Evolutionary conservation across 1,284 basidiomycete species (phyloP).

Genomic region (Meripilus lineatus): DNA sequence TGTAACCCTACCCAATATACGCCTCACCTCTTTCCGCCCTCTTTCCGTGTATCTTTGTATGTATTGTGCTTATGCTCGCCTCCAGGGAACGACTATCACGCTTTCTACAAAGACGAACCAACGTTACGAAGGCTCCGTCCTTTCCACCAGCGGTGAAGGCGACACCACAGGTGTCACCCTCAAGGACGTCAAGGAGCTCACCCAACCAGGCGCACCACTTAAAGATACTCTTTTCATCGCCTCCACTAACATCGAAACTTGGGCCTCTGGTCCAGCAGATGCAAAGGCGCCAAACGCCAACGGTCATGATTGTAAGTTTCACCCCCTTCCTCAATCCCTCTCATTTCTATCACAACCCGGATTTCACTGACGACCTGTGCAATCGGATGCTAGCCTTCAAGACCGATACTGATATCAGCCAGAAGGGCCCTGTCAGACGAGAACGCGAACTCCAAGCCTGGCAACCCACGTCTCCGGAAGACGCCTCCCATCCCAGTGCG

Average conservation of each 20-base stretch:
- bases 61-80: not conserved
- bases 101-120: constrained; percentile 61
- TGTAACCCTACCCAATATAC: too few relatives aligned
- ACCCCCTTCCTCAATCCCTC: constrained; percentile 1
- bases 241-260: constrained; percentile 64
- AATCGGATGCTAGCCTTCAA: constrained; percentile 84
- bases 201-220: constrained; percentile 55
- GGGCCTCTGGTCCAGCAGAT: constrained; percentile 71
- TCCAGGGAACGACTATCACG: constrained; percentile 68
- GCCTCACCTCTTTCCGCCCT: too few relatives aligned
- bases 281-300: constrained; percentile 49
- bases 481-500: constrained; percentile 22
- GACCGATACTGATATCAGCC: constrained; percentile 85
- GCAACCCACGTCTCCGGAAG: constrained; percentile 34
- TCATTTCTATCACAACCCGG: constrained; percentile 1
- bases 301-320: constrained; percentile 56
- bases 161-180: constrained; percentile 69
- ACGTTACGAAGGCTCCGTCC: constrained; percentile 68
- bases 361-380: too few relatives aligned
- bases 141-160: constrained; percentile 55
- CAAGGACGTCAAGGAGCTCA: constrained; percentile 68
- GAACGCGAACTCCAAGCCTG: constrained; percentile 87
- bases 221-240: constrained; percentile 67
- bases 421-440: constrained; percentile 44
- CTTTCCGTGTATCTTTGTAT: too few relatives aligned